These are phyloP conservation scores for Wickerhamomyces pijperi DNA, from an alignment of 805 yeast species.

Conservation along the genomic window DNA sequence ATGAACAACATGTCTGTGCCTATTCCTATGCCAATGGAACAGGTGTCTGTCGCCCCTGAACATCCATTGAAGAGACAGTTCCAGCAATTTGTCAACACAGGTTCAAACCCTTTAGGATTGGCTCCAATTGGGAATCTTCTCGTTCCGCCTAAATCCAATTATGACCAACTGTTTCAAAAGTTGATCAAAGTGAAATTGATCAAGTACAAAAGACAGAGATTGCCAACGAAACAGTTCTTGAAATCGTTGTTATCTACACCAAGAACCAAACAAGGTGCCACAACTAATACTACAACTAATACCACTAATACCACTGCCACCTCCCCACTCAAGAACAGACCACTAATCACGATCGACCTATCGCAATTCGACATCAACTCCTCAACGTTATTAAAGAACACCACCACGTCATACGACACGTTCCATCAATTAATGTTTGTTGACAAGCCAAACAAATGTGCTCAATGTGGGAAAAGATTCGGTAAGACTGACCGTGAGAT, in stretches of 20 bases:
- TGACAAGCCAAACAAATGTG: slow-evolving; percentile 64
- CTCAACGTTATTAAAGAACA: slow-evolving; percentile 19
- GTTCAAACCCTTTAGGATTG: slow-evolving; percentile 10
- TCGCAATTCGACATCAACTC: slow-evolving; percentile 18
- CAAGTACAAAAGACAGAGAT: too few species aligned
- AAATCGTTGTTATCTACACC: slow-evolving; percentile 3
- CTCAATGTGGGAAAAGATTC: slow-evolving; percentile 84
- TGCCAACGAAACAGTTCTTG: slow-evolving; percentile 5
- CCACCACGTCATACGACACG: slow-evolving; percentile 40
- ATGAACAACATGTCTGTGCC: too few species aligned
- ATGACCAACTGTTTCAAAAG: background rate
- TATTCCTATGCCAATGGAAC: too few species aligned
- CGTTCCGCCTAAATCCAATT: background rate
- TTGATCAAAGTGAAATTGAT: too few species aligned
- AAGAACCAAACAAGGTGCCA: background rate
- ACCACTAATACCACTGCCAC: background rate
- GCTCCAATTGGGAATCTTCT: slow-evolving; percentile 2
- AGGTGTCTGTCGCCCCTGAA: too few species aligned
- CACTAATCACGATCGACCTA: too few species aligned
- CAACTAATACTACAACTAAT: background rate
- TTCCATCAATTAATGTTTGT: slow-evolving; percentile 8
- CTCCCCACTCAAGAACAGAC: too few species aligned
- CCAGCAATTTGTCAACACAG: too few species aligned
- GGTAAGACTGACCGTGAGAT: slow-evolving; percentile 46
- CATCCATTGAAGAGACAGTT: slow-evolving; percentile 14